These are phyloP conservation scores for Curvularia verruculosa DNA, from an alignment of 2,329 filamentous ascomycete species.

Conservation along the genomic window DNA sequence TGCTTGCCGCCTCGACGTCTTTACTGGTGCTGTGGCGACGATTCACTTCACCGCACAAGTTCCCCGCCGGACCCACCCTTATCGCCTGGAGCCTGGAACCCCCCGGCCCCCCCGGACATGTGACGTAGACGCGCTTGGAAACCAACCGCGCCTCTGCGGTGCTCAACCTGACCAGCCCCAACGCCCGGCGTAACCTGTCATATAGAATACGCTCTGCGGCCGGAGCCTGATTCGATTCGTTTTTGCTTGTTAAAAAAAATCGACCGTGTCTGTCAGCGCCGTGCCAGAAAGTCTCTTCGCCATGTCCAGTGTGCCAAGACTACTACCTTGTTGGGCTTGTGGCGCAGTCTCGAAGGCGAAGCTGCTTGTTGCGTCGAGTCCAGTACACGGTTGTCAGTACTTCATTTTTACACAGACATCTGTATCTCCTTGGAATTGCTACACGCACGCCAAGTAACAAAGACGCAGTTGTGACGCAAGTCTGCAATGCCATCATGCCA, in stretches of 20 bases:
- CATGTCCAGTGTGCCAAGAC: background rate
- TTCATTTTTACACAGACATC: background rate
- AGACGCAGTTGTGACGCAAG: background rate
- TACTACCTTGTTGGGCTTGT: no score
- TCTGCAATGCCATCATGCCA: slow-evolving; percentile 3
- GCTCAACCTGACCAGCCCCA: slow-evolving; percentile 17
- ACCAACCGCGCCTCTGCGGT: slow-evolving; percentile 18
- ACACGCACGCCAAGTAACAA: background rate
- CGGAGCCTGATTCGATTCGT: background rate
- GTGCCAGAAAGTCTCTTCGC: background rate
- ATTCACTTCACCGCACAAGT: slow-evolving; percentile 7
- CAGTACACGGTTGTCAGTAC: background rate
- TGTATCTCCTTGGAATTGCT: background rate
- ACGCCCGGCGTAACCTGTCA: background rate
- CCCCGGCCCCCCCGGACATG: slow-evolving; percentile 4
- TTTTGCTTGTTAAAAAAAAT: background rate
- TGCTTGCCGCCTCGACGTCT: background rate
- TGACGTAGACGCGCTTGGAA: slow-evolving; percentile 14
- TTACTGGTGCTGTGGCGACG: slow-evolving; percentile 5
- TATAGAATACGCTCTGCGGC: background rate
- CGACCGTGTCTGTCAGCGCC: background rate
- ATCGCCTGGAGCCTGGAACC: slow-evolving; percentile 29
- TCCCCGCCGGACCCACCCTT: slow-evolving; percentile 34
- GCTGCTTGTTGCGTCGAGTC: background rate
- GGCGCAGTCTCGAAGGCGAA: background rate